Conservation (phyloP, 768 basidiomycete species). For the Cubamyces lactineus region DNA sequence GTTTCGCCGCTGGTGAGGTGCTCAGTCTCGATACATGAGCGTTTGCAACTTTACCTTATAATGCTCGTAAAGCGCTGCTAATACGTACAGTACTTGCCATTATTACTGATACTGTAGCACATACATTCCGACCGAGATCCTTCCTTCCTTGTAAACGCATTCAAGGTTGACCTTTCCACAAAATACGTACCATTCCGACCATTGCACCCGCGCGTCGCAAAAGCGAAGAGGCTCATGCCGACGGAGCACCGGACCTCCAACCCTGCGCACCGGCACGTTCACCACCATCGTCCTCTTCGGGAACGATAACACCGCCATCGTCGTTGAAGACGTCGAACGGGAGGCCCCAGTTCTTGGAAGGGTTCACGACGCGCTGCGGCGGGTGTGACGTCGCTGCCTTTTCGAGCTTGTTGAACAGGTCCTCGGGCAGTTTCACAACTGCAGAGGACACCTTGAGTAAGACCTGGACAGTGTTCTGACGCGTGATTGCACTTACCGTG, state of each 20-base stretch:
- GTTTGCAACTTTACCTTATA: too few relatives aligned
- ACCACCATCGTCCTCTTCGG: constrained; percentile 7
- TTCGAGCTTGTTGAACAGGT: constrained; percentile 49
- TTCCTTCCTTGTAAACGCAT: too few relatives aligned
- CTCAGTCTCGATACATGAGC: too few relatives aligned
- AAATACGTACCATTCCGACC: too few relatives aligned
- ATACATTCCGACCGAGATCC: too few relatives aligned
- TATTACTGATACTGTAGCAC: too few relatives aligned
- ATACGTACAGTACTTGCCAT: too few relatives aligned
- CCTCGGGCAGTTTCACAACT: constrained; percentile 42
- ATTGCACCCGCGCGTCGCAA: background rate
- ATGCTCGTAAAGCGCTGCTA: too few relatives aligned
- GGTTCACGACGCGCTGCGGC: constrained; percentile 59
- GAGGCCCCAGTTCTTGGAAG: constrained; percentile 62
- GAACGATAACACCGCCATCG: constrained; percentile 28
- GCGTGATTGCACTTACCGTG: constrained; percentile 44
- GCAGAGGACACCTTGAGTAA: too few relatives aligned
- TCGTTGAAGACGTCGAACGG: constrained; percentile 66
- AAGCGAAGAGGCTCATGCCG: background rate
- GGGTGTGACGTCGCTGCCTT: constrained; percentile 55
- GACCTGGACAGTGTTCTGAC: too few relatives aligned
- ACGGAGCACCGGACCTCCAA: constrained; percentile 1
- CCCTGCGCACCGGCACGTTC: constrained; percentile 4
- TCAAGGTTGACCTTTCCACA: too few relatives aligned
- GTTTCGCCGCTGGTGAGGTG: too few relatives aligned